Percentiles rank a stretch among this genome's conserved stretches.
These are phyloP conservation scores for Neofusicoccum ribis DNA, from an alignment of 2,329 filamentous ascomycete genomes.

Conservation along the genomic window DNA sequence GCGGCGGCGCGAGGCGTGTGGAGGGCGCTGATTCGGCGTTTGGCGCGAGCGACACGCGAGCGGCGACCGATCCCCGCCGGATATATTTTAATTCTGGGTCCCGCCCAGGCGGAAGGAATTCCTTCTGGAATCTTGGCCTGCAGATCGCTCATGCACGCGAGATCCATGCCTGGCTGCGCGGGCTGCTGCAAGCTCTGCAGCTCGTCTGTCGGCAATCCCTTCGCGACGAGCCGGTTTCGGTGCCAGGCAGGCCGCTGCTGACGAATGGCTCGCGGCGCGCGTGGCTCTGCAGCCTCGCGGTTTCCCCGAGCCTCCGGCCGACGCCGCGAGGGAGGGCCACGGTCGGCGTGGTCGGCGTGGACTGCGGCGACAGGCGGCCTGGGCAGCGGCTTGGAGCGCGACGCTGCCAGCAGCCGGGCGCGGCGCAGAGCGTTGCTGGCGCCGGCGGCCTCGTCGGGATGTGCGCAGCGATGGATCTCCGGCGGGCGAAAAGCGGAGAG, in stretches of 20 bases:
- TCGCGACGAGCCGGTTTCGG: constrained; percentile 2
- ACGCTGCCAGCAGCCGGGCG: not conserved
- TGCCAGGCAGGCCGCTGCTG: not conserved
- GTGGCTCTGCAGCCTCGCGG: not conserved
- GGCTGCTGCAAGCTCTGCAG: not conserved
- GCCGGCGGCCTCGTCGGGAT: not conserved
- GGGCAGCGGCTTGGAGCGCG: not conserved
- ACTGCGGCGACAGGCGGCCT: not conserved
- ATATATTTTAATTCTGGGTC: constrained; percentile 10
- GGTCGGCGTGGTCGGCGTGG: not conserved
- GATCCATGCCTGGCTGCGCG: not conserved
- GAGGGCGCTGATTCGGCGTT: not conserved
- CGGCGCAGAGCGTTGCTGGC: not conserved
- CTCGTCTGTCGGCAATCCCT: not conserved
- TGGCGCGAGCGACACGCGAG: not conserved
- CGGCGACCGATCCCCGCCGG: not conserved
- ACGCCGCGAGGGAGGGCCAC: not conserved
- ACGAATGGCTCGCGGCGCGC: constrained; percentile 1
- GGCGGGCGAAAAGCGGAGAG: constrained; percentile 12
- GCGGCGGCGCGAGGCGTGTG: too few species aligned
- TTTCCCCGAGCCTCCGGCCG: not conserved
- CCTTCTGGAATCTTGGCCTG: constrained; percentile 18
- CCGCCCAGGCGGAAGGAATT: constrained; percentile 12
- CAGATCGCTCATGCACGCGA: constrained; percentile 12
- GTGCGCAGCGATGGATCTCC: constrained; percentile 13